Percentiles rank a stretch among this genome's conserved stretches.
These are phyloP conservation scores for Hamamelis virginiana DNA, from an alignment of 164 flowering plant genomes.

Conservation along the genomic window DNA sequence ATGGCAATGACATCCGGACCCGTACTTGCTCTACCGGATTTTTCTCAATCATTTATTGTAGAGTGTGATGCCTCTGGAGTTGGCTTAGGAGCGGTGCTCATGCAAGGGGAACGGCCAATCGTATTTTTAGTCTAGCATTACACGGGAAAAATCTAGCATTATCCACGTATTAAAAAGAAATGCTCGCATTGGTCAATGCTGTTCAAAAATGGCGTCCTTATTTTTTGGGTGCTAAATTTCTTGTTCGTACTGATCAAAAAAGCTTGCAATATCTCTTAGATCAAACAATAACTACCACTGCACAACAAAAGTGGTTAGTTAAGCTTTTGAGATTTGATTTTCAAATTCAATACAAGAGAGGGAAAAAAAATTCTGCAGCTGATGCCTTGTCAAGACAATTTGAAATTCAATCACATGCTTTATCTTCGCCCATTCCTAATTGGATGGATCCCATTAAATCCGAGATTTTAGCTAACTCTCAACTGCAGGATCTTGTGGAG, in stretches of 20 bases:
- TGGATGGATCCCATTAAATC: too few relatives aligned
- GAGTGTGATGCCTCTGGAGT: conserved; percentile 1
- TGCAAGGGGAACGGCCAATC: not conserved
- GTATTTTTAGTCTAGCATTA: not conserved
- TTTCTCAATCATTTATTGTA: not conserved
- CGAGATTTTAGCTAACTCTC: too few relatives aligned
- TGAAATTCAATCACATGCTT: too few relatives aligned
- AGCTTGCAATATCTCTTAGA: not conserved
- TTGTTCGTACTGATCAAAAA: not conserved
- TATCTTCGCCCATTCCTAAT: too few relatives aligned
- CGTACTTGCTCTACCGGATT: not conserved
- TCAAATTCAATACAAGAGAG: not conserved
- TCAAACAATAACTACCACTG: not conserved
- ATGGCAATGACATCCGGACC: not conserved
- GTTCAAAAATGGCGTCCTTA: not conserved
- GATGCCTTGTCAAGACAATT: too few relatives aligned
- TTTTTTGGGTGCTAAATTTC: not conserved
- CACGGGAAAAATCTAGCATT: not conserved
- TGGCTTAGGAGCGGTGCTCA: not conserved
- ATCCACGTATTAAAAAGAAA: conserved; percentile 9
- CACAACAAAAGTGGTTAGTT: conserved; percentile 4
- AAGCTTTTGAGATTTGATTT: conserved; percentile 10
- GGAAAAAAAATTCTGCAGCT: too few relatives aligned
- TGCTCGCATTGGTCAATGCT: not conserved
- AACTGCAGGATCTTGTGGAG: too few relatives aligned